These are phyloP conservation scores for Plasmodium inui DNA, from an alignment of 169 alveolate species.

Conservation along the genomic window DNA sequence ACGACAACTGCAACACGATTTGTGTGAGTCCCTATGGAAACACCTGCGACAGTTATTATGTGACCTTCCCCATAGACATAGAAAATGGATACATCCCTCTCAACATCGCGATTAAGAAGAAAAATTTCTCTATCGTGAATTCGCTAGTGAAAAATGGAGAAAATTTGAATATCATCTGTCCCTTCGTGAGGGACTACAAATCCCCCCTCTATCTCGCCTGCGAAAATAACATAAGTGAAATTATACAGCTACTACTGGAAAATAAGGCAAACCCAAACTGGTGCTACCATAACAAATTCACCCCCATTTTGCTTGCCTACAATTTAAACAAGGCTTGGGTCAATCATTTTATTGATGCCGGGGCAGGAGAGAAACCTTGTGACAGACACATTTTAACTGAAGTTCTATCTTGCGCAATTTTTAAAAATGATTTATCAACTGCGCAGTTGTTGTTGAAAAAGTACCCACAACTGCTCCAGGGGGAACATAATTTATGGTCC, in stretches of 20 bases:
- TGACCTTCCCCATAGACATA: conserved; percentile 68
- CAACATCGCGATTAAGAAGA: conserved; percentile 73
- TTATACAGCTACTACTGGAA: conserved; percentile 84
- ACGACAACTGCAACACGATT: conserved; percentile 28
- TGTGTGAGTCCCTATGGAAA: conserved; percentile 76
- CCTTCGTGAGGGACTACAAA: conserved; percentile 86
- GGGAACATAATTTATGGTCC: conserved; percentile 90
- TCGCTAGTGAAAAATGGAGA: conserved; percentile 85
- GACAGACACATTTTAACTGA: conserved; percentile 88
- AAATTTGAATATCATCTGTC: conserved; percentile 82
- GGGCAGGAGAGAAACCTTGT: conserved; percentile 87
- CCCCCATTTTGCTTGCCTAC: conserved; percentile 89
- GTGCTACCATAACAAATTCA: conserved; percentile 84
- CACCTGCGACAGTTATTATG: conserved; percentile 68
- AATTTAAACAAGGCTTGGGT: conserved; percentile 87
- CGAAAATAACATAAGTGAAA: conserved; percentile 84
- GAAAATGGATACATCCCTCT: conserved; percentile 81
- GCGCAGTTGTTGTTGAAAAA: conserved; percentile 81
- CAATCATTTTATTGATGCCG: conserved; percentile 87
- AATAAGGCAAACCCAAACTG: conserved; percentile 91
- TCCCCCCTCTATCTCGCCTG: conserved; percentile 92
- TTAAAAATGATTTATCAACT: conserved; percentile 82
- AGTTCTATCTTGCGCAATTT: conserved; percentile 86
- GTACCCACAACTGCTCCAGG: conserved; percentile 87
- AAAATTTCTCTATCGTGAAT: conserved; percentile 76